Evolutionary conservation across 345 rosid species (phyloP).

Genomic region (Chamaenerion angustifolium): DNA sequence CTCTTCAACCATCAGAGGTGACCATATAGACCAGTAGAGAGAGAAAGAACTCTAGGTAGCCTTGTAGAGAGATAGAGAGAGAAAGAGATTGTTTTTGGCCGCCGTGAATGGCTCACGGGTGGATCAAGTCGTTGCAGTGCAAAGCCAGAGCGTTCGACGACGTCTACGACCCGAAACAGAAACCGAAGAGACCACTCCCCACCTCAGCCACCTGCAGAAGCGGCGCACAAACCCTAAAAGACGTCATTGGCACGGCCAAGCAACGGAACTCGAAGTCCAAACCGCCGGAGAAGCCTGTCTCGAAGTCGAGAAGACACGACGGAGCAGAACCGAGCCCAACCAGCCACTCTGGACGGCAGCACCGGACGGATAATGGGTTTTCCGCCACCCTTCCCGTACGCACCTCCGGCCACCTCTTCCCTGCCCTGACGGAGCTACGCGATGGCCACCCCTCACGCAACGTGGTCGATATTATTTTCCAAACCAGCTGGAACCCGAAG

Average conservation of each 20-base stretch:
- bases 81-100: constrained; percentile 2
- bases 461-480: constrained; percentile 90
- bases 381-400: constrained; percentile 22
- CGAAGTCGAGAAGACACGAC: neutral
- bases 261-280: constrained; percentile 7
- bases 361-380: too few species aligned
- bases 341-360: too few species aligned
- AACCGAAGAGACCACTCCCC: constrained; percentile 13
- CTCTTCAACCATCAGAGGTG: neutral
- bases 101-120: constrained; percentile 47
- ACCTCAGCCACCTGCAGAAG: constrained; percentile 59
- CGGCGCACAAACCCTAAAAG: constrained; percentile 46
- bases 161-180: constrained; percentile 45
- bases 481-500: constrained; percentile 79
- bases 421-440: constrained; percentile 59
- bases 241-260: constrained; percentile 46
- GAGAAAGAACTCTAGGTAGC: constrained; percentile 3
- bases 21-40: neutral
- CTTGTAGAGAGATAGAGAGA: constrained; percentile 7
- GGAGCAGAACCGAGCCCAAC: too few species aligned
- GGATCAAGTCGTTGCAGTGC: constrained; percentile 91
- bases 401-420: constrained; percentile 36
- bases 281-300: constrained; percentile 15
- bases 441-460: constrained; percentile 85
- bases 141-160: constrained; percentile 85